Base-by-base conservation (phyloP, 345 rosid species). In the Adansonia digitata region DNA sequence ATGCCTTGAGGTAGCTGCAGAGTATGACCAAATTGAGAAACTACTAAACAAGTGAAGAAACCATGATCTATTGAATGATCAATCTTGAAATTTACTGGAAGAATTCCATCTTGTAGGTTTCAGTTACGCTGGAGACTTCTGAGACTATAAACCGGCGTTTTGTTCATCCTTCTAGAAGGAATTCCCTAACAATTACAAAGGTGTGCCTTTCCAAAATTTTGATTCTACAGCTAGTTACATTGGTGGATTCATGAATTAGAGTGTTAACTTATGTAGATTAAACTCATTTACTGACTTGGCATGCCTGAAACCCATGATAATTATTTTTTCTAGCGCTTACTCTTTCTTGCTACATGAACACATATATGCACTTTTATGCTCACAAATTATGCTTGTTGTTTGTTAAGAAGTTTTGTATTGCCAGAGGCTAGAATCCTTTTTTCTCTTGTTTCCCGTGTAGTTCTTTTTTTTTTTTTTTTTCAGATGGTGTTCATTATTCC, bases 141-240 rank as follows among this genome's bases (percentile, higher is more conserved):
- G 98, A 95, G 90, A 95, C 88, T 40, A 83, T 93, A 81, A 84
- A 80, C 74, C 81, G 86, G 34, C 86, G 69, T 62, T 90, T 75
- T 69, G 86, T 93, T 77, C 99, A 95, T 83, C 92, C 93, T 77
- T 93, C 98, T 79, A 86, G 94, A 63, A 90, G 87, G 81, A 93
- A 89, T 77, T 90, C 96, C 42, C 93, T 92, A 22, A 93, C 89
- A 68, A 88, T 90, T 77, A 88, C 94, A 4, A 95, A 93, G 97
- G 99, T 91, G 61, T 26, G 39, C 6, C 48, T 52, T 49, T 22
- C n/a, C 5, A 5, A 27, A 0, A 17, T 65, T 42, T 34, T 68
- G 11, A 24, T 72, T 40, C 67, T 40, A 37, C 34, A 14, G n/a
- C 27, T 17, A 56, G 35, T 26, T 56, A 5, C 62, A 11, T 56